These are phyloP conservation scores for Xylaria sp. DNA, from an alignment of 2,329 filamentous ascomycete genomes.

Conservation along the genomic window DNA sequence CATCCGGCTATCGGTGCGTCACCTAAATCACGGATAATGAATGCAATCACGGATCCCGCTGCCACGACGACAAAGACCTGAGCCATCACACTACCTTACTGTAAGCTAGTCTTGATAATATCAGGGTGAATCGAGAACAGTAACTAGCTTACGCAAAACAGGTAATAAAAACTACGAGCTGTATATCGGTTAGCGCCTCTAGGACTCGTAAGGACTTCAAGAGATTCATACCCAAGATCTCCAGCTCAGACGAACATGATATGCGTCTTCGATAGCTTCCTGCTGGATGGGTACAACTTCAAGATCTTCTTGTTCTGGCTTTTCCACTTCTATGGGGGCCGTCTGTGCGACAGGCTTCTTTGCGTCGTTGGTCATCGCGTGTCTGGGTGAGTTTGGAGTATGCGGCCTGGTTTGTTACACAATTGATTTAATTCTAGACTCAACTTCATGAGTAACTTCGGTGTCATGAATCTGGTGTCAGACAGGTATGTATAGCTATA, in stretches of 20 bases:
- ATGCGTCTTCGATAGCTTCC: slow-evolving; percentile 47
- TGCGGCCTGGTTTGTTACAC: not conserved
- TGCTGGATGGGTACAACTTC: slow-evolving; percentile 45
- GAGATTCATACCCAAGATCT: slow-evolving; percentile 58
- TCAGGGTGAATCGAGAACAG: not conserved
- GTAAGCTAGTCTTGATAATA: not conserved
- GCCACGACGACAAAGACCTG: slow-evolving; percentile 67
- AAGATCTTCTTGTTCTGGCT: slow-evolving; percentile 13
- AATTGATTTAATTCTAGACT: not conserved
- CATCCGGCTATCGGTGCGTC: slow-evolving; percentile 61
- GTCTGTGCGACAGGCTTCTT: slow-evolving; percentile 31
- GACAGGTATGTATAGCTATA: not conserved
- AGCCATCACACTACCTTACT: slow-evolving; percentile 55
- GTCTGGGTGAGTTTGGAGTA: not conserved
- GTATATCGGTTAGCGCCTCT: slow-evolving; percentile 1
- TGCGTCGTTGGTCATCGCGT: slow-evolving; percentile 31
- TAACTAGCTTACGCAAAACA: slow-evolving; percentile 56
- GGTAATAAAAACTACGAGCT: slow-evolving; percentile 55
- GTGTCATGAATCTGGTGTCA: not conserved
- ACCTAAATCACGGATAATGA: slow-evolving; percentile 64
- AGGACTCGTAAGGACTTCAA: not conserved
- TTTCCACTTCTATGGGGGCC: slow-evolving; percentile 13
- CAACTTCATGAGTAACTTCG: not conserved
- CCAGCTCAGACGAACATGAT: slow-evolving; percentile 63
- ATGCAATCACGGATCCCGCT: slow-evolving; percentile 65